Evolutionary conservation across 345 rosid genomes (phyloP).

Genomic region (Citrus trifoliata): DNA sequence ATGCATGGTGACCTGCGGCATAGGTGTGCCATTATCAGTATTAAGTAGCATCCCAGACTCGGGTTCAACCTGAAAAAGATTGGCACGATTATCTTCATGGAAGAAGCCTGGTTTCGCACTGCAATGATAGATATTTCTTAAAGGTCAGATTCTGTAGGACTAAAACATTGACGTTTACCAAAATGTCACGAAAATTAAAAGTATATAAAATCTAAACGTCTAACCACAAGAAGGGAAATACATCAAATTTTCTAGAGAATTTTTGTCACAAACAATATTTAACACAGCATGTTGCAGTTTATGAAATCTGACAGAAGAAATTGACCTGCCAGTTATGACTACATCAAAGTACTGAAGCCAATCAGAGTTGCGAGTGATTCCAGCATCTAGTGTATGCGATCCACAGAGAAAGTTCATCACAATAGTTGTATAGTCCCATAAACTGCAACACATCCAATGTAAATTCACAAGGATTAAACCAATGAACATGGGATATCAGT

Average conservation of each 20-base stretch:
- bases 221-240: neutral
- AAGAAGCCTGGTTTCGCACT: slow-evolving; percentile 98
- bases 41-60: slow-evolving; percentile 82
- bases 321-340: slow-evolving; percentile 92
- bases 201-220: neutral
- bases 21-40: slow-evolving; percentile 94
- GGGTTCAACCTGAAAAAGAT: slow-evolving; percentile 87
- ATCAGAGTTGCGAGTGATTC: slow-evolving; percentile 52
- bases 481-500: neutral
- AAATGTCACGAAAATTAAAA: neutral
- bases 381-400: slow-evolving; percentile 36
- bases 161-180: neutral
- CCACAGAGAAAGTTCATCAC: slow-evolving; percentile 96
- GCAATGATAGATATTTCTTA: slow-evolving; percentile 17
- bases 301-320: slow-evolving; percentile 9
- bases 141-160: slow-evolving; percentile 15
- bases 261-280: neutral
- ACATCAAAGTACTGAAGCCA: slow-evolving; percentile 94
- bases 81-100: slow-evolving; percentile 83
- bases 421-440: slow-evolving; percentile 96
- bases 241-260: neutral
- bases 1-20: slow-evolving; percentile 66
- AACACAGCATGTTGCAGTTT: neutral
- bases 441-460: slow-evolving; percentile 46
- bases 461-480: neutral